phyloP scores from a whole-genome alignment of 2,329 filamentous ascomycete species.

The Zymoseptoria tritici region DNA sequence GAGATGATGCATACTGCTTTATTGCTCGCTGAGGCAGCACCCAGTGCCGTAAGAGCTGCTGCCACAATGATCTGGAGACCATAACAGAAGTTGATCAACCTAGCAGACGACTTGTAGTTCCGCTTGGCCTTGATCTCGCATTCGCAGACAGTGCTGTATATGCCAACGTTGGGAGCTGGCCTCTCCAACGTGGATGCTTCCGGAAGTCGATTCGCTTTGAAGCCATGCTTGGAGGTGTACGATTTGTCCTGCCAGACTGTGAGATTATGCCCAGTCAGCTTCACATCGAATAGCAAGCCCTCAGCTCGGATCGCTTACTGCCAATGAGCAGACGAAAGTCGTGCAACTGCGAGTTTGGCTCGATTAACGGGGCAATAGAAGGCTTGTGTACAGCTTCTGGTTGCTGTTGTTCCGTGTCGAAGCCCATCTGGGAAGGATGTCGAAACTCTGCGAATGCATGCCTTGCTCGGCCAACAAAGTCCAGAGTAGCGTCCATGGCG shows the following conservation, averaged over 20 bases:
- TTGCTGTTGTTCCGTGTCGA: neutral
- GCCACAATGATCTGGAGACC: slow-evolving; percentile 17
- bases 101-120: slow-evolving; percentile 11
- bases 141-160: slow-evolving; percentile 16
- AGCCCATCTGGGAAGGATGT: slow-evolving; percentile 4
- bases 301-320: slow-evolving; percentile 5
- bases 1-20: slow-evolving; percentile 6
- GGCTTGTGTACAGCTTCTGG: neutral
- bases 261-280: neutral
- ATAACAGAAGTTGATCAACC: slow-evolving; percentile 14
- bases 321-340: slow-evolving; percentile 15
- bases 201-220: slow-evolving; percentile 10
- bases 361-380: neutral
- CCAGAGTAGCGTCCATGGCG: slow-evolving; percentile 13
- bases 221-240: slow-evolving; percentile 11
- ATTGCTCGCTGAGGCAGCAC: slow-evolving; percentile 10
- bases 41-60: slow-evolving; percentile 16
- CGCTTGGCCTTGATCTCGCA: slow-evolving; percentile 15
- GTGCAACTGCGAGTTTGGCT: slow-evolving; percentile 1
- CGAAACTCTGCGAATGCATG: slow-evolving; percentile 14
- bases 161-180: slow-evolving; percentile 13
- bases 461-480: slow-evolving; percentile 11
- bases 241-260: slow-evolving; percentile 14
- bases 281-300: neutral
- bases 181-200: slow-evolving; percentile 5